These are phyloP conservation scores for Fusarium sp. DNA, from an alignment of 2,329 filamentous ascomycete genomes.

Conservation along the genomic window DNA sequence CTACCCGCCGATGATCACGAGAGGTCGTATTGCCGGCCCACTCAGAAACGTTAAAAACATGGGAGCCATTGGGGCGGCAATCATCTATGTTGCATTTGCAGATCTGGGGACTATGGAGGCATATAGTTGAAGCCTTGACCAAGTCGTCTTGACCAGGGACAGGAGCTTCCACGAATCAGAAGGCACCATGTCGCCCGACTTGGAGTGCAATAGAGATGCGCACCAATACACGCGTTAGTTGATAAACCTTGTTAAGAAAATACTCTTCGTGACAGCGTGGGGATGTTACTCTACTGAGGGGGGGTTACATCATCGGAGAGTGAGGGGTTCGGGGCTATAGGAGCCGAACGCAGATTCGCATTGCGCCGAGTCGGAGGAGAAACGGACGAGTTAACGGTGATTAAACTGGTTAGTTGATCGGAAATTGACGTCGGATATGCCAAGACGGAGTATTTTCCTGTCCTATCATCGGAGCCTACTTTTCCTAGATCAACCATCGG, in stretches of 20 bases:
- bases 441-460: neutral
- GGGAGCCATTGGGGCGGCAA: conserved; percentile 24
- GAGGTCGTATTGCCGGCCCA: neutral
- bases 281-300: neutral
- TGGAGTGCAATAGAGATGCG: neutral
- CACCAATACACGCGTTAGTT: conserved; percentile 18
- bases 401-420: neutral
- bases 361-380: neutral
- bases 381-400: neutral
- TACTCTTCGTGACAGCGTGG: neutral
- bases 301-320: neutral
- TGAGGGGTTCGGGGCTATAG: conserved; percentile 2
- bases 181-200: neutral
- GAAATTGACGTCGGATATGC: neutral
- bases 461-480: neutral
- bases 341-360: neutral
- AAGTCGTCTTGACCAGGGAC: neutral
- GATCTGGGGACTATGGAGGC: conserved; percentile 19
- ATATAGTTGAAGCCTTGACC: conserved; percentile 1
- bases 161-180: conserved; percentile 26
- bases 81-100: conserved; percentile 20
- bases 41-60: neutral
- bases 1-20: neutral
- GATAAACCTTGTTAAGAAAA: neutral
- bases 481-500: neutral